Evolutionary conservation across 352 stramenopile genomes (phyloP), one percentile per base, ranked within the genome.

Genomic region (Globisporangium heterothallicum): DNA sequence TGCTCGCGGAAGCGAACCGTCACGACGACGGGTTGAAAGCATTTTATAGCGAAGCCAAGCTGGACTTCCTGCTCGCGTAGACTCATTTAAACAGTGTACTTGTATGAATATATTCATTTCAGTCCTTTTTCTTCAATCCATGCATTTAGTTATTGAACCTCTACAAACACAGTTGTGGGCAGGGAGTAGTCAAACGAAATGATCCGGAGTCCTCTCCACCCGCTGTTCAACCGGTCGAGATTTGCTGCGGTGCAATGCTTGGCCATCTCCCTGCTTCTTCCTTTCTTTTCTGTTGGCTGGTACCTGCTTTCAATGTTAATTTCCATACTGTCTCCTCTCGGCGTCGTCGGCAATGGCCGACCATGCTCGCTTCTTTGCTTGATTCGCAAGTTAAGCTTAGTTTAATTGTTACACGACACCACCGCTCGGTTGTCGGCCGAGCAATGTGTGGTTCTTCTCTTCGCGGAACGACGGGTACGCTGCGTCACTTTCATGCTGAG

Each of bases 361-460:
- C 30, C 30, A 16, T 36, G 9, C 16, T 8, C 30, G 9, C 6
- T 36, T 36, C 16, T 8, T 36, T 36, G 30, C 30, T 36, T 36
- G 30, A n/a, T 36, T 36, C 30, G 16, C 30, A 36, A 36, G 30
- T 16, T 36, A n/a, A n/a, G n/a, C n/a, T n/a, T n/a, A 36, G 32
- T 38, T 38, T 38, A 38, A 38, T 18, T 38, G 12, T 42, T 80
- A 88, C 32, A 88, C 78, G 34, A 88, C 78, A 9, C 78, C 78
- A 12, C 78, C 78, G 52, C 75, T 86, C 0, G 73, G 68, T 66
- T 85, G 78, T 18, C 63, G 64, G 3, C 75, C 78, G 35, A 88
- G 56, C 44, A 88, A 53, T 3, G 78, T 83, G 59, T 86, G 75
- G 58, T 88, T 85, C 61, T 73, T 74, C 65, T 77, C 74, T 49